Conservation (phyloP, 805 yeast species). For the Wickerhamia fluorescens region DNA sequence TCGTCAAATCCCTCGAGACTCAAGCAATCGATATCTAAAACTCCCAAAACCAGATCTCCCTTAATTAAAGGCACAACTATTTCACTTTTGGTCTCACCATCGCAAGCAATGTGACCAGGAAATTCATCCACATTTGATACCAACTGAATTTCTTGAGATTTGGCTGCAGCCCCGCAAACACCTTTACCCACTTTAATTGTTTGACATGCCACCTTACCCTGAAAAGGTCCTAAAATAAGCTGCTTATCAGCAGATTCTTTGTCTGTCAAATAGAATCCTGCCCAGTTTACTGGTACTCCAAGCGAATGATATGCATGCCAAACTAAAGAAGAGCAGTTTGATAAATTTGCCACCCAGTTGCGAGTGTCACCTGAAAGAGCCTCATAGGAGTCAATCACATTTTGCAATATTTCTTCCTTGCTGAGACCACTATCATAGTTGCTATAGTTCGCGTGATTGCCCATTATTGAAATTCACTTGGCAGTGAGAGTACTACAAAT, state of each 20-base stretch:
- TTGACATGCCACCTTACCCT: slow-evolving; percentile 96
- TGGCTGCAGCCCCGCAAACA: slow-evolving; percentile 87
- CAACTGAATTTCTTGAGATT: slow-evolving; percentile 50
- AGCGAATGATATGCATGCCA: slow-evolving; percentile 82
- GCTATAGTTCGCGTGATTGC: slow-evolving; percentile 67
- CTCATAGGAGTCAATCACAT: slow-evolving; percentile 51
- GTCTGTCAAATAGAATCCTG: slow-evolving; percentile 75
- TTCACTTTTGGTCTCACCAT: slow-evolving; percentile 89
- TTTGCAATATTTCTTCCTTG: slow-evolving; percentile 52
- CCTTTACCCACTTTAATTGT: slow-evolving; percentile 71
- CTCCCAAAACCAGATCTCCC: slow-evolving; percentile 49
- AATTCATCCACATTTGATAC: slow-evolving; percentile 71
- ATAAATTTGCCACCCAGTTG: slow-evolving; percentile 85
- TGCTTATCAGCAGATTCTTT: slow-evolving; percentile 25
- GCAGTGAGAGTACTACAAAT: slow-evolving; percentile 2
- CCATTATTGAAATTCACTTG: slow-evolving; percentile 6
- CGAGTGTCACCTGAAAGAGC: slow-evolving; percentile 56
- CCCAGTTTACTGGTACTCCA: slow-evolving; percentile 68
- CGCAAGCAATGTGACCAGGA: slow-evolving; percentile 96
- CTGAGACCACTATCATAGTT: slow-evolving; percentile 35
- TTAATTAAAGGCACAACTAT: slow-evolving; percentile 71
- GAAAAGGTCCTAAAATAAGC: slow-evolving; percentile 84
- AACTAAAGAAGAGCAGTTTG: slow-evolving; percentile 78
- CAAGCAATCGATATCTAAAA: slow-evolving; percentile 80
- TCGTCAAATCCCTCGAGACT: slow-evolving; percentile 59